Base-by-base conservation (phyloP, 2,329 filamentous ascomycete species). In the Xylariales sp. region DNA sequence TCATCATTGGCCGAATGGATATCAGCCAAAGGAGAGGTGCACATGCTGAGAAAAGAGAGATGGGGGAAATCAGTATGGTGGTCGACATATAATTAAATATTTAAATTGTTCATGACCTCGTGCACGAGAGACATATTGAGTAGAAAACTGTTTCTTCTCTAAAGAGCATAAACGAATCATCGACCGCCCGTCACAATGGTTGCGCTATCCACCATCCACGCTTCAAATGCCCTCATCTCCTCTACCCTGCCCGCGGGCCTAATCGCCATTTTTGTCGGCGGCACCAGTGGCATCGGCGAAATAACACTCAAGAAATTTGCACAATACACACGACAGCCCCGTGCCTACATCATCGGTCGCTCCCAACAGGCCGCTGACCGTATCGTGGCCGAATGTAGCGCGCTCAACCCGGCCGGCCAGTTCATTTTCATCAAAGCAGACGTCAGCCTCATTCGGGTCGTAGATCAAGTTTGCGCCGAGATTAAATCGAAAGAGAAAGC, bases 231-330 rank as follows among this genome's bases (percentile, higher is more conserved):
- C n/a, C 23, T 8, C 8, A 8, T 25, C n/a, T 25, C 23, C n/a
- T 25, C 23, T n/a, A 25, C 48, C 4, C 57, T 70, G 3, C 62
- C 61, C 5, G 36, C 55, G 3, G 56, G 60, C 11, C 56, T 72
- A 5, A 65, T 72, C 7, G 70, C 66, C 12, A 64, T 74, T 40
- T 74, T 76, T 43, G 63, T 68, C 6, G 72, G 73, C 16, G 71
- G 57, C 15, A 76, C 72, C 4, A 69, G 60, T 19, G 72, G 72
- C 25, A 67, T 76, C 32, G 72, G 72, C 29, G 66, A 70, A 46
- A 59, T 56, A 29, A 66, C 70, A 0, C 49, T 74, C 5, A 66
- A 64, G 40, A 51, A 61, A 5, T 68, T 75, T 32, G 66, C 65
- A 3, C 56, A 60, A 21, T 46, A 67, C 37, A 55, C 66, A 18